Base-by-base conservation (phyloP, 331 rosid species). In the Erythrophleum ivorense region DNA sequence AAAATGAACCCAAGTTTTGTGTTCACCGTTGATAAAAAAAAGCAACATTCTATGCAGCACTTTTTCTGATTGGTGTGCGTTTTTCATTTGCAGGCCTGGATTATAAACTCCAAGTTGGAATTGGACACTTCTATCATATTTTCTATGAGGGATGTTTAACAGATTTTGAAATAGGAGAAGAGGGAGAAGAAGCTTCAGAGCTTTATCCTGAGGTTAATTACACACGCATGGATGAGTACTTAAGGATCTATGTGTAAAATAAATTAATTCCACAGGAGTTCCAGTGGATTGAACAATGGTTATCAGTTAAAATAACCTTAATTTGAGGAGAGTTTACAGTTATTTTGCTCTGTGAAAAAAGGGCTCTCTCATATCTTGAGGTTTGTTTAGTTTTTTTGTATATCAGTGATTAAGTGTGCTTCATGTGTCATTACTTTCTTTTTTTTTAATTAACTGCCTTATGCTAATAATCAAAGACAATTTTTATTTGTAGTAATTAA, bases 181-280 rank as follows among this genome's bases (percentile, higher is more conserved):
- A 86, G 10, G 94, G 78, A 72, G 92, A 89, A 81, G 97, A 92
- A 86, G 97, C 97, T 12, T 89, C 97, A 11, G 9, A 84, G 72
- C 95, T 92, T 31, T 92, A 88, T 80, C 97, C 97, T 31, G 94
- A 92, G 19, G 94, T 92, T 12, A 83, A 84, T 3, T 92, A 92
- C 83, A 91, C 85, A 6, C 87, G 93, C 62, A 86, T 93, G 90
- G 91, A 91, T 72, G 88, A 90, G 3, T 88, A 84, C 82, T 80
- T 93, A 5, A 41, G 81, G 69, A 55, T 82, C 46, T 88, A 78
- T 73, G 73, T 81, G 10, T 91, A 65, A 75, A 46, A 21, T 24
- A 9, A 12, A 24, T 45, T 11, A 31, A 31, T 29, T 62, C 6
- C 68, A 4, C 41, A 9, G 12, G 31, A 58, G 66, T 59, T 59